Base-by-base conservation (phyloP, 805 yeast genomes). In the Suhomyces vadensis region DNA sequence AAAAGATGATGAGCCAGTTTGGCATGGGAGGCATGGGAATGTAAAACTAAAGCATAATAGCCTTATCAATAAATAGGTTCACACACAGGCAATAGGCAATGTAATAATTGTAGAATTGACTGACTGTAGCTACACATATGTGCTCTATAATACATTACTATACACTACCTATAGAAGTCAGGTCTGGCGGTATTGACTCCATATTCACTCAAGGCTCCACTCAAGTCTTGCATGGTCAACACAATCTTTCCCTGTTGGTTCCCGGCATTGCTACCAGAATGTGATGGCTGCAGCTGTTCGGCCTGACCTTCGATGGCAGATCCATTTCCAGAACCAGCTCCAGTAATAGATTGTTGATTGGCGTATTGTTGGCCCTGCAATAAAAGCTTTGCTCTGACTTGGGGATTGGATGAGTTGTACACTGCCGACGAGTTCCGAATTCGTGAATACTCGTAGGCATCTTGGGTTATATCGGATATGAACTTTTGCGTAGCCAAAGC, bases 401-500 rank as follows among this genome's bases (percentile, higher is more conserved):
- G 95, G 6, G 96, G 95, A 58, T 88, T 88, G 35, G 87, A 75
- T 4, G 95, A 81, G 55, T 85, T 83, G 56, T 87, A 83, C n/a
- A 91, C 95, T 0, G 96, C 82, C 9, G 89, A 81, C 4, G 87
- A 74, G n/a, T 94, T 87, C 50, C 98, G 77, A 52, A 94, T 94
- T 48, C 98, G 74, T 6, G 96, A 87, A 60, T 89, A 91, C 61
- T 94, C 99, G 61, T 89, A 94, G 0, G 99, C 97, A 60, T 94
- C 98, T 11, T 90, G 88, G 1, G 99, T 97, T 23, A 94, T 83
- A 61, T 94, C 99, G 48, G 91, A 82, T 21, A 94, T 78, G 62
- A 94, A 94, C 60, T 94, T 94, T 58, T 95, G 99, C 0, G 99
- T 94, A 1, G 99, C 98, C 44, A 94, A 71, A 0, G 98, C 97